Evolutionary conservation across 2,329 filamentous ascomycete species (phyloP), one percentile per base, ranked within the genome.

Genomic region (Talaromyces sp.): DNA sequence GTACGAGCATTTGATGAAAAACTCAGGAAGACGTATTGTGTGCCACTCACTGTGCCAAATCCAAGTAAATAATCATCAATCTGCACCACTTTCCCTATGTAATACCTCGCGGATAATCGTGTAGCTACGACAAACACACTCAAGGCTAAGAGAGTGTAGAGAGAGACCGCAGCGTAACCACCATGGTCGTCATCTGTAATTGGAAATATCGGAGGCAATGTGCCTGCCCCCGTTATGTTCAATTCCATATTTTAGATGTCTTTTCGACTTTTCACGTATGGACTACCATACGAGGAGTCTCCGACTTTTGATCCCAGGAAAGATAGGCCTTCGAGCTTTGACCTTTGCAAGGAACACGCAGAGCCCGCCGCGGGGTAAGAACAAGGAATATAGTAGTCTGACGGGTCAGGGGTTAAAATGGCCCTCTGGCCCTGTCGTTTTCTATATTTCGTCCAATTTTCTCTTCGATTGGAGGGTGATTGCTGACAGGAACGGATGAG

Each of bases 151-250:
- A 71, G 56, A 8, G 68, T 70, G 63, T 71, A 71, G 3, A 69
- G 54, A 14, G 69, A 59, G n/a, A 71, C 69, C 6, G 68, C 69
- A 10, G 62, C 59, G 57, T 70, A 71, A 43, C 69, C 69, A 19
- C 68, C 69, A 54, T 71, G 68, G 63, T 71, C 68, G n/a, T 68
- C 66, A 22, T 67, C 65, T 14, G 69, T 65, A 13, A 71, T 71
- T 13, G 65, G 48, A 45, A 71, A 71, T 22, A 71, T 67, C 16
- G 69, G 69, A 48, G 69, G 69, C 47, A 70, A 22, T 8, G 67
- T 68, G 60, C 69, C 69, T 19, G 69, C 69, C 13, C 60, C 52
- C 24, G 35, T 47, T 27, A 43, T 47, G 6, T 43, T 62, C 35
- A 11, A 33, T 39, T 33, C 10, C 39, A 54, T 41, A 3, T 62